These are phyloP conservation scores for Diaporthe eres DNA, from an alignment of 2,329 filamentous ascomycete genomes.

Conservation along the genomic window DNA sequence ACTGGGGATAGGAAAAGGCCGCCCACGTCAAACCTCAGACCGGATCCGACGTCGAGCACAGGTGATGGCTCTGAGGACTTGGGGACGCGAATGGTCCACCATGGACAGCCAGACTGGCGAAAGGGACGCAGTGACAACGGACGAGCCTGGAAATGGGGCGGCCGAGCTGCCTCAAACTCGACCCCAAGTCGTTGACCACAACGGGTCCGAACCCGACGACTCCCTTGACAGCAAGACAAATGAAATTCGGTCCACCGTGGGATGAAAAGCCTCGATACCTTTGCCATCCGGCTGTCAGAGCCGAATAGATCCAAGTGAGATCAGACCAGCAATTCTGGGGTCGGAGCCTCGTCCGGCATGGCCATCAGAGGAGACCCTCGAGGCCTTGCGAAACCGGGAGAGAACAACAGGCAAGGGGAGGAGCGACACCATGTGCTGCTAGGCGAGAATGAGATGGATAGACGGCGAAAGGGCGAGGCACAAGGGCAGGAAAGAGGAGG, in stretches of 20 bases:
- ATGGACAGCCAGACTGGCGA: conserved; percentile 10
- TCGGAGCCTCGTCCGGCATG: conserved; percentile 22
- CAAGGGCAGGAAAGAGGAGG: conserved; percentile 18
- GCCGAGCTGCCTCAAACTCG: conserved; percentile 16
- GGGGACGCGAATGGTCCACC: not conserved
- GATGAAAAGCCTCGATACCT: conserved; percentile 20
- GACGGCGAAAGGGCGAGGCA: not conserved
- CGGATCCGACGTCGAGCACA: not conserved
- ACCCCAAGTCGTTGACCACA: not conserved
- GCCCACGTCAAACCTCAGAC: conserved; percentile 1
- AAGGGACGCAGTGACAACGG: conserved; percentile 6
- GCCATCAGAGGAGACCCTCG: not conserved
- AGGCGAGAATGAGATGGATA: not conserved
- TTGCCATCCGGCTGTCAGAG: not conserved
- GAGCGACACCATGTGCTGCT: not conserved
- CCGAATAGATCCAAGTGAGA: not conserved
- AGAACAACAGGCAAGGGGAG: not conserved
- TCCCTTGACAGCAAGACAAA: conserved; percentile 32
- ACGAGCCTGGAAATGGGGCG: not conserved
- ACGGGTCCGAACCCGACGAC: not conserved
- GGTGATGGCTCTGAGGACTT: not conserved
- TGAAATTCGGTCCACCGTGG: conserved; percentile 31
- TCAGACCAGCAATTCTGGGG: conserved; percentile 5
- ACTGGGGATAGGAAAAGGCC: not conserved
- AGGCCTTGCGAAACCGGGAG: not conserved